Conservation (phyloP, 176 grass and related monocot genomes). For the Carex kokanica region DNA sequence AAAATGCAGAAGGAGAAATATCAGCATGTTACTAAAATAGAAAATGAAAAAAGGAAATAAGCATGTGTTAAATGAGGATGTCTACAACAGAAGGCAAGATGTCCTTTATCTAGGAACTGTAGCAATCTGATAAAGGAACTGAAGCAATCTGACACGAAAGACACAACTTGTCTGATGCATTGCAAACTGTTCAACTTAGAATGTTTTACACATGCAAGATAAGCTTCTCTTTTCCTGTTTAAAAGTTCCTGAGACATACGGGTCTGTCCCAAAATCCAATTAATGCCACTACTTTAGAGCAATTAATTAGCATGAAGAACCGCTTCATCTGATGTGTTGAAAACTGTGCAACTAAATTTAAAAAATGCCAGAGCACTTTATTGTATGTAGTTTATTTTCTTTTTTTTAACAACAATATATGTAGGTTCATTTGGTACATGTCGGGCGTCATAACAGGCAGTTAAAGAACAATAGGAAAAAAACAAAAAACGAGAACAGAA, state of each 20-base stretch:
- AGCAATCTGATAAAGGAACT: neutral
- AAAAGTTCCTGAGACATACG: neutral
- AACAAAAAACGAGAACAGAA: neutral
- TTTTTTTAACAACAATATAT: neutral
- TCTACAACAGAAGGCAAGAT: slow-evolving; percentile 4
- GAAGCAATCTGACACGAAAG: neutral
- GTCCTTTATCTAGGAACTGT: neutral
- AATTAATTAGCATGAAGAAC: neutral
- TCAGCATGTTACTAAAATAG: neutral
- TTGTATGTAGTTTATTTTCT: neutral
- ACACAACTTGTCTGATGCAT: neutral
- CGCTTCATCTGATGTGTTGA: neutral
- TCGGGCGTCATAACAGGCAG: neutral
- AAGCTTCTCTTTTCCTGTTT: neutral
- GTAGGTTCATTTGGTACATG: neutral
- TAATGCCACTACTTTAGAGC: neutral
- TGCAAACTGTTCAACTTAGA: neutral
- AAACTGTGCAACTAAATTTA: neutral
- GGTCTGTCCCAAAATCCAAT: neutral
- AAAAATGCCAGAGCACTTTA: neutral
- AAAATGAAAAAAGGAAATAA: neutral
- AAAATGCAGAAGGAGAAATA: neutral
- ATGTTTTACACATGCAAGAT: slow-evolving; percentile 5
- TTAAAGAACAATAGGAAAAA: neutral
- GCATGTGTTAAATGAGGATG: slow-evolving; percentile 18